Base-by-base conservation (phyloP, 257 asterid genomes). In the Thymus quinquecostatus region DNA sequence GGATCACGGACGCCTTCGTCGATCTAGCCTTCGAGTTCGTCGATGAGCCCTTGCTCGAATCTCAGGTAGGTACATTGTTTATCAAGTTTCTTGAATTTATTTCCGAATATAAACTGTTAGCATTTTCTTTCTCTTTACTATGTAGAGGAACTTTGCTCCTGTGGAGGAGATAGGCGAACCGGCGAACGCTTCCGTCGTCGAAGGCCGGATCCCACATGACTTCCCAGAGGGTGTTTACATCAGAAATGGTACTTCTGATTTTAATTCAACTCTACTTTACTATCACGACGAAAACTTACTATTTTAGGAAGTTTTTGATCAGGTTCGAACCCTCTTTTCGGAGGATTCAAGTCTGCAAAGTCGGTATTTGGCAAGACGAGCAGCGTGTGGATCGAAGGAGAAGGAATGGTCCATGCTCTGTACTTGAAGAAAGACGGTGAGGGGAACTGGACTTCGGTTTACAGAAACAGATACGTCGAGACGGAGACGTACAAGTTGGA, bases 361-460 rank as follows among this genome's bases (percentile, higher is more conserved):
- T 85, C 87, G 6, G 45, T 82, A 12, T 81, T 82, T 41, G 90
- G 86, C 53, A 76, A 69, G 53, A 67, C 90, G 58, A 80, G 81
- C 57, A 71, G 68, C 4, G 21, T 74, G 7, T 85, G 86, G 87
- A 45, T 85, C 44, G 87, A 82, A 78, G 90, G 90, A 33, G 84
- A 85, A 76, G 86, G 87, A 47, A 85, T 82, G 89, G 70, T 85
- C 58, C 90, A 83, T 75, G 86, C 85, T 41, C 34, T 85, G 11
- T 48, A 83, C 66, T 81, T 85, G 45, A 70, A 29, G 4, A 81
- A 49, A 56, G 32, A 45, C 48, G 47, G 14, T 14, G n/a, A 1
- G 38, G 80, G 77, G 0, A 55, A 38, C 36, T 76, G 83, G 86
- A 81, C 4, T 3, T 27, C 40, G 4, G 28, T 6, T 8, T 85